Evolutionary conservation across 225 moss, liverwort and hornwort genomes (phyloP), one percentile per base, ranked within the genome.

Genomic region (Lunularia cruciata): DNA sequence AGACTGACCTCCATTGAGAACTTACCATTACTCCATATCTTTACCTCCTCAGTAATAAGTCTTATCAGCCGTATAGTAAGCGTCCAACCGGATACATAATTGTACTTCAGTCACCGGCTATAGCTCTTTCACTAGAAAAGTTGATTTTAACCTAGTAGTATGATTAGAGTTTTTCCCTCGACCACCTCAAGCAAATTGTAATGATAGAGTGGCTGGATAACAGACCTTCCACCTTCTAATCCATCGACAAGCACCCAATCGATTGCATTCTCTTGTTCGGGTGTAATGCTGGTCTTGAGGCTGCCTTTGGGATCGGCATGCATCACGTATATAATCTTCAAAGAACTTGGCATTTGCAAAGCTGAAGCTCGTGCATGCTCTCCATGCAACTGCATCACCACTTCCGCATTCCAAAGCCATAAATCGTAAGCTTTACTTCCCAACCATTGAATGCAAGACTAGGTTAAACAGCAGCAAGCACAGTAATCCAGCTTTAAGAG

Each of bases 231-330:
- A 20, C 90, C 92, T 85, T 81, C 78, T 39, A 88, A 67, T 47
- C 88, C 71, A 56, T 92, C 92, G 6, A 96, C 88, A 39, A 92
- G 67, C 64, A 90, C 80, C 92, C 86, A 92, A 45, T 90, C 90
- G 28, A 89, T 78, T 35, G 76, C 68, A 32, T 70, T 65, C 45
- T 68, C 83, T 66, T 79, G 72, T 38, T 72, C 76, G 46, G 49
- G 38, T n/a, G 90, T 83, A 8, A 85, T 80, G 9, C 72, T 37
- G 9, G 90, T 98, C 62, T 89, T 86, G 38, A 98, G 76, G 45
- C 75, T 38, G 25, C 89, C 92, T 26, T 84, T 81, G 52, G 79
- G 63, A 74, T 89, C 79, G 60, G 90, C 83, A 60, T 98, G 90
- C 82, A 92, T 70, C 4, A 92, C 96, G 63, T 87, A 92, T 47